phyloP scores from a whole-genome alignment of 345 rosid species.

The Euphorbia tirucalli region DNA sequence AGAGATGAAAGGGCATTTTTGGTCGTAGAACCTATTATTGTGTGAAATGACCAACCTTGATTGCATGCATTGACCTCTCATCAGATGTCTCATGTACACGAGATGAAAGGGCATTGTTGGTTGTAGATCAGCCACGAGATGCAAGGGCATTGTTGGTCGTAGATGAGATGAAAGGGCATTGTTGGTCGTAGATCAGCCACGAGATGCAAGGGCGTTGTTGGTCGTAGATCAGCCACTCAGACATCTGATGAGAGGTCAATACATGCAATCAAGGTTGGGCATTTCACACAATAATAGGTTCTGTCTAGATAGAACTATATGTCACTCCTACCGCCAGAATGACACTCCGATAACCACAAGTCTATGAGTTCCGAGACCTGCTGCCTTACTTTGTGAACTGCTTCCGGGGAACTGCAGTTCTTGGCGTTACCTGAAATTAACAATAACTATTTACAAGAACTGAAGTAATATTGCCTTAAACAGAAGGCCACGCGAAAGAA shows the following conservation, averaged over 20 bases:
- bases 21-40: not conserved
- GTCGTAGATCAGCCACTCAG: constrained; percentile 13
- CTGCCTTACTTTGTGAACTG: constrained; percentile 81
- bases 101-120: no score
- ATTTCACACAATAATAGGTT: not conserved
- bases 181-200: no score
- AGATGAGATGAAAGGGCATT: no score
- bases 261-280: constrained; percentile 9
- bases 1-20: not conserved
- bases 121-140: not conserved
- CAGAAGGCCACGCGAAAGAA: not conserved
- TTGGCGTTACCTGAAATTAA: constrained; percentile 56
- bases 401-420: constrained; percentile 82
- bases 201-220: no score
- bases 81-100: constrained; percentile 13
- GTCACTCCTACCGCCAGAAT: constrained; percentile 34
- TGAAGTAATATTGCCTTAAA: not conserved
- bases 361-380: constrained; percentile 72
- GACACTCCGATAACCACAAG: constrained; percentile 89
- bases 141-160: no score
- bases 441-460: not conserved
- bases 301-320: constrained; percentile 20
- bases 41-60: not conserved
- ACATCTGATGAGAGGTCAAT: constrained; percentile 21
- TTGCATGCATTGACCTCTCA: constrained; percentile 21